Conservation (phyloP, 1,139 yeast species). For the Yamadazyma dushanensis region DNA sequence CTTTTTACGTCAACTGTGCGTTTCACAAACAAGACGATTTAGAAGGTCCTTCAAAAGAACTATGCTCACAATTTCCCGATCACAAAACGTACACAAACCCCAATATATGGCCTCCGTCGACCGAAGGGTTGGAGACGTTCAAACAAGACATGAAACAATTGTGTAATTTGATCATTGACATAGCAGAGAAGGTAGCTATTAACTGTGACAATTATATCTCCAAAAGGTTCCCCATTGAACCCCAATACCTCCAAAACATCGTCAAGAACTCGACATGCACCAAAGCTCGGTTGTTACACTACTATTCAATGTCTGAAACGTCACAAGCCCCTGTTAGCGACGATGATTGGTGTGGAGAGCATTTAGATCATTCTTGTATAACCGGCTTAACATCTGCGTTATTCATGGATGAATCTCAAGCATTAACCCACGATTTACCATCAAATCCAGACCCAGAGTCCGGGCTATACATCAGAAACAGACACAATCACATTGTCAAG, state of each 20-base stretch:
- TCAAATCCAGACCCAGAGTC: conserved; percentile 45
- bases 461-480: conserved; percentile 55
- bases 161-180: conserved; percentile 49
- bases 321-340: conserved; percentile 12
- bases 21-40: conserved; percentile 44
- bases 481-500: conserved; percentile 46
- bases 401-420: conserved; percentile 42
- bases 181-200: conserved; percentile 51
- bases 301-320: conserved; percentile 33
- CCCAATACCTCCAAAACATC: conserved; percentile 42
- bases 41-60: conserved; percentile 46
- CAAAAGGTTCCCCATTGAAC: conserved; percentile 28
- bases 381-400: conserved; percentile 63
- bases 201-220: conserved; percentile 52
- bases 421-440: conserved; percentile 22
- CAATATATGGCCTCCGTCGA: conserved; percentile 54
- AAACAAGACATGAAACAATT: conserved; percentile 37
- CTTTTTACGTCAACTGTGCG: conserved; percentile 61
- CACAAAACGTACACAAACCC: conserved; percentile 47
- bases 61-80: conserved; percentile 30
- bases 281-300: conserved; percentile 60
- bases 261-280: conserved; percentile 55
- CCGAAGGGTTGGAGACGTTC: conserved; percentile 26
- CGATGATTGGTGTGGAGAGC: conserved; percentile 66
- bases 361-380: conserved; percentile 61